These are phyloP conservation scores for Candida arabinofermentans DNA, from an alignment of 805 yeast species.

Conservation along the genomic window DNA sequence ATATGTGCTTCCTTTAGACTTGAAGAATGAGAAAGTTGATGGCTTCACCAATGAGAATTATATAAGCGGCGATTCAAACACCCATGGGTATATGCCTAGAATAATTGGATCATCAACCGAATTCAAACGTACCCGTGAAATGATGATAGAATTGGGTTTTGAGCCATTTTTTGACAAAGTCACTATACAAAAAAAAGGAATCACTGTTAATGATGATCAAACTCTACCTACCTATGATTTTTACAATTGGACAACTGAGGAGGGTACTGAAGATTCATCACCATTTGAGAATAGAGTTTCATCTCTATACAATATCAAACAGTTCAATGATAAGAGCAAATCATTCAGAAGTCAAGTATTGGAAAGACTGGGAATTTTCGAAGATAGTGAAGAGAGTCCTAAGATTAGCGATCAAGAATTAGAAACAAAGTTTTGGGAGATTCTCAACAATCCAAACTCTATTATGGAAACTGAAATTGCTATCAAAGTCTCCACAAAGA, in stretches of 20 bases:
- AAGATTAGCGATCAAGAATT: conserved; percentile 20
- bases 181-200: conserved; percentile 39
- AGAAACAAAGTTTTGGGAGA: conserved; percentile 43
- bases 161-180: conserved; percentile 44
- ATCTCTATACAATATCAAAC: conserved; percentile 50
- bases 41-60: conserved; percentile 8
- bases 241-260: conserved; percentile 40
- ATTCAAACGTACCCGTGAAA: conserved; percentile 42
- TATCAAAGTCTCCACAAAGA: conserved; percentile 28
- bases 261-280: conserved; percentile 34
- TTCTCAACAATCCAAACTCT: conserved; percentile 27
- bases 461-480: conserved; percentile 37
- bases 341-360: conserved; percentile 33
- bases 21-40: conserved; percentile 7
- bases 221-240: conserved; percentile 40
- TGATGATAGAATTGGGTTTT: conserved; percentile 48
- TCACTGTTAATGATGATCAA: conserved; percentile 30
- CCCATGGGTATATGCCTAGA: conserved; percentile 29
- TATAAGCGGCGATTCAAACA: conserved; percentile 3
- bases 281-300: conserved; percentile 39
- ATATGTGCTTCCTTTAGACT: conserved; percentile 30
- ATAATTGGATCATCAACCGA: conserved; percentile 44
- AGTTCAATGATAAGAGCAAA: conserved; percentile 54
- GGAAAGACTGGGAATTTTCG: conserved; percentile 16
- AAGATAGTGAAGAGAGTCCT: conserved; percentile 16